Evolutionary conservation across 495 filamentous ascomycete species (phyloP).

Genomic region (Copromyces sp.): DNA sequence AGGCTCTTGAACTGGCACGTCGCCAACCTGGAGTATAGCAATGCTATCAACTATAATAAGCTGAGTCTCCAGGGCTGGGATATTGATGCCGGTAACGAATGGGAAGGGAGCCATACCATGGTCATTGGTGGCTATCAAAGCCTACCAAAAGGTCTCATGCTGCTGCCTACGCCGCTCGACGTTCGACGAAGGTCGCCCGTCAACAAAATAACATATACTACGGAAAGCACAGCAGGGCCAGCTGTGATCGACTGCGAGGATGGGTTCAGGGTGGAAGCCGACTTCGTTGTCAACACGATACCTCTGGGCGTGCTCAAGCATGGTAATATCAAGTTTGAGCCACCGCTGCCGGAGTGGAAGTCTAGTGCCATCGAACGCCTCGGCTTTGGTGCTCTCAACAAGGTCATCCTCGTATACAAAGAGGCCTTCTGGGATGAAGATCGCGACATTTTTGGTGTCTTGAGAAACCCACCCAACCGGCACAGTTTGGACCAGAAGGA

Average conservation of each 20-base stretch:
- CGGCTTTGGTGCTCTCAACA: slow-evolving; percentile 91
- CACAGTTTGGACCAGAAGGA: slow-evolving; percentile 44
- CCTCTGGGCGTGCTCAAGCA: slow-evolving; percentile 86
- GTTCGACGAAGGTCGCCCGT: slow-evolving; percentile 63
- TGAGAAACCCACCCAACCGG: slow-evolving; percentile 54
- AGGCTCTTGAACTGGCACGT: slow-evolving; percentile 95
- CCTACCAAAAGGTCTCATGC: slow-evolving; percentile 71
- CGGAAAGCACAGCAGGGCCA: slow-evolving; percentile 23
- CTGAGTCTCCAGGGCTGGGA: slow-evolving; percentile 92
- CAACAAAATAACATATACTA: slow-evolving; percentile 55
- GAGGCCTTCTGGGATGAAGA: slow-evolving; percentile 87
- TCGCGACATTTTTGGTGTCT: slow-evolving; percentile 86
- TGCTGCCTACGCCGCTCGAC: slow-evolving; percentile 67
- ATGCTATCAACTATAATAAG: slow-evolving; percentile 74
- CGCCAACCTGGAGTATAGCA: slow-evolving; percentile 95
- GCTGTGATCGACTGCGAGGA: slow-evolving; percentile 67
- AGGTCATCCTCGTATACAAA: slow-evolving; percentile 84
- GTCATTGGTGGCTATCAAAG: slow-evolving; percentile 89
- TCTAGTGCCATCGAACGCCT: slow-evolving; percentile 69
- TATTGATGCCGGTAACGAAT: slow-evolving; percentile 94
- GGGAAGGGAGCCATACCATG: slow-evolving; percentile 87
- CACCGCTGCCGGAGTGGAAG: slow-evolving; percentile 81
- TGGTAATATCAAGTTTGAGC: slow-evolving; percentile 62
- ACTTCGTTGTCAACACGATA: slow-evolving; percentile 78
- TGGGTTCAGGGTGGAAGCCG: slow-evolving; percentile 66